phyloP scores from a whole-genome alignment of 78 protist genomes.

The Neovahlkampfia damariscottae region DNA sequence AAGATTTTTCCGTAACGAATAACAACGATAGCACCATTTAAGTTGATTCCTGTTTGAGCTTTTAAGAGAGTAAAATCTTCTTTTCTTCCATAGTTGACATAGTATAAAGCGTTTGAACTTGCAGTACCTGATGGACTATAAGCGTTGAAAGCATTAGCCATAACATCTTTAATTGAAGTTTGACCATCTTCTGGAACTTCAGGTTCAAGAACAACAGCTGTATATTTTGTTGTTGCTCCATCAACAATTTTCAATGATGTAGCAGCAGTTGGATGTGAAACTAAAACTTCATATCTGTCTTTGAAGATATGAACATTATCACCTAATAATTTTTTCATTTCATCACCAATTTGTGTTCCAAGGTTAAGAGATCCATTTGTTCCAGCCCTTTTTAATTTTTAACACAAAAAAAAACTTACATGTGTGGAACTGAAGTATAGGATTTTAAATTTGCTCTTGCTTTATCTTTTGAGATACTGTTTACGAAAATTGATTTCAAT shows the following conservation, averaged over 20 bases:
- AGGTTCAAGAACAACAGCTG: not conserved
- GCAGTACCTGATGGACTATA: not conserved
- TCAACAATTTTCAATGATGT: not conserved
- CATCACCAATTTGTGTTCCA: not conserved
- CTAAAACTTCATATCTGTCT: not conserved
- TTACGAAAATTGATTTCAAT: too few species aligned
- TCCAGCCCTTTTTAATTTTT: not conserved
- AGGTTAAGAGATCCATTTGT: not conserved
- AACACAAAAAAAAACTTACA: too few species aligned
- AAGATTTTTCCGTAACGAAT: conserved; percentile 34
- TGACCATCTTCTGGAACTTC: not conserved
- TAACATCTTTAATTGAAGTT: not conserved
- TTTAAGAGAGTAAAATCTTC: conserved; percentile 32
- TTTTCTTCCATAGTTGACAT: conserved; percentile 31
- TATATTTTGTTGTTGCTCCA: not conserved
- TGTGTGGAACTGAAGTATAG: not conserved
- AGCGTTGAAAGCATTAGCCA: not conserved
- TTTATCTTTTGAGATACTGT: not conserved
- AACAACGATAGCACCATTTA: conserved; percentile 5
- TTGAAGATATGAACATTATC: too few species aligned
- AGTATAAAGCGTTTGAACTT: not conserved
- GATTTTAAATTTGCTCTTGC: not conserved
- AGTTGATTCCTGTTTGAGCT: not conserved
- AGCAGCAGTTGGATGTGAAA: not conserved
- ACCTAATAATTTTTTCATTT: too few species aligned